phyloP scores from a whole-genome alignment of 2,329 filamentous ascomycete genomes.

The Sordariomycetes sp. region DNA sequence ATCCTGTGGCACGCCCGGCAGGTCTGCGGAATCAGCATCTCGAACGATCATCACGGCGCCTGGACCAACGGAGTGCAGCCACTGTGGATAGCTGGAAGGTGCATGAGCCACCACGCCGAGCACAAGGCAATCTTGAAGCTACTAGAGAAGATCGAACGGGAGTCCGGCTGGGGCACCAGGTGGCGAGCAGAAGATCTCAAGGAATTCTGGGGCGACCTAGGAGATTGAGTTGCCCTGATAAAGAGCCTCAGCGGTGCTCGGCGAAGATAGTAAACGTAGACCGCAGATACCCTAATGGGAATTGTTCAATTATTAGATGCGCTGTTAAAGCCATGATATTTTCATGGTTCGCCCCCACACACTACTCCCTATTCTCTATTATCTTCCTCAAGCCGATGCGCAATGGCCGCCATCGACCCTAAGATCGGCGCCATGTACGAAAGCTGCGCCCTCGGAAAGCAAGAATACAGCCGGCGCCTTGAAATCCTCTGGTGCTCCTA shows the following conservation, averaged over 20 bases:
- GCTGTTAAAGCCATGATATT: background rate
- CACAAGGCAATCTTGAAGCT: conserved; percentile 33
- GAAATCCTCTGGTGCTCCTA: conserved; percentile 48
- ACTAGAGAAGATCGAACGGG: conserved; percentile 2
- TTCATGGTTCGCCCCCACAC: background rate
- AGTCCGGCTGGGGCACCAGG: conserved; percentile 2
- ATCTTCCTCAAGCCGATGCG: conserved; percentile 17
- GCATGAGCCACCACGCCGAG: conserved; percentile 37
- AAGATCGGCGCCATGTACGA: conserved; percentile 49
- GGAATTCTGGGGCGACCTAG: conserved; percentile 3
- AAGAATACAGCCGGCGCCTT: conserved; percentile 48
- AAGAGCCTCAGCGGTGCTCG: too few relatives aligned
- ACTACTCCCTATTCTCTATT: background rate
- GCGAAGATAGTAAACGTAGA: too few relatives aligned
- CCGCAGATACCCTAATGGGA: too few relatives aligned
- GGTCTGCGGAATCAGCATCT: conserved; percentile 42
- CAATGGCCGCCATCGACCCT: conserved; percentile 49
- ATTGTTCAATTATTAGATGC: background rate
- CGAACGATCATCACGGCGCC: conserved; percentile 43
- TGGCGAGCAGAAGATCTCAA: conserved; percentile 3
- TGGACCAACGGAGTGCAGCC: conserved; percentile 46
- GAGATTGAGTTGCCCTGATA: background rate
- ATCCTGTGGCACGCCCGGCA: conserved; percentile 43
- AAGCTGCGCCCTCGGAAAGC: conserved; percentile 44
- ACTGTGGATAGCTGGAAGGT: conserved; percentile 41